Percentiles rank a stretch among this genome's conserved stretches.
Conservation (phyloP, 192 early-diverging fungal genomes). For the Backusella parvicylindrica region DNA sequence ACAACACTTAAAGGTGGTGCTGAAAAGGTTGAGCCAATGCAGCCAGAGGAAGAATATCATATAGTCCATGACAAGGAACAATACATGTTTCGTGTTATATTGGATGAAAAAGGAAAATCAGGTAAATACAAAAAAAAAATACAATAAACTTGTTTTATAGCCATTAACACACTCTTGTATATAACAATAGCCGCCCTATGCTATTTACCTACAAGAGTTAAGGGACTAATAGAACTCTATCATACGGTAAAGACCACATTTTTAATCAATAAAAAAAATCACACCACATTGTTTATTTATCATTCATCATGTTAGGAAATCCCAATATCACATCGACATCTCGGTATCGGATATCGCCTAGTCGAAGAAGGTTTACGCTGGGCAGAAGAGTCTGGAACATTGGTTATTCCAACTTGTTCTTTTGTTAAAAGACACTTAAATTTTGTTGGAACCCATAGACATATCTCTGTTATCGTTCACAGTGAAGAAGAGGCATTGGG, state of each 20-base stretch:
- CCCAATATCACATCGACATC: slow-evolving; percentile 16
- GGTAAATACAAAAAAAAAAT: slow-evolving; percentile 1
- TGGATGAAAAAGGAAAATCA: slow-evolving; percentile 6
- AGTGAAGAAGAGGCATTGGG: background rate
- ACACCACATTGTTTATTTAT: background rate
- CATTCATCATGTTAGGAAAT: slow-evolving; percentile 19
- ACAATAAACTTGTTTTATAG: background rate
- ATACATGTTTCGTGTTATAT: slow-evolving; percentile 11
- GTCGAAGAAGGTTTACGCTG: slow-evolving; percentile 7
- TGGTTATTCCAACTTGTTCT: slow-evolving; percentile 19
- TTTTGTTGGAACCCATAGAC: background rate
- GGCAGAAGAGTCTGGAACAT: slow-evolving; percentile 12
- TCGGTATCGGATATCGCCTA: slow-evolving; percentile 13
- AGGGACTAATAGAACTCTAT: slow-evolving; percentile 3
- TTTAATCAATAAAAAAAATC: background rate
- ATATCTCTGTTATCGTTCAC: background rate
- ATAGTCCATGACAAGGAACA: slow-evolving; percentile 17
- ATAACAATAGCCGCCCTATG: slow-evolving; percentile 14
- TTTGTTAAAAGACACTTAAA: slow-evolving; percentile 19
- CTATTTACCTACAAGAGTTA: slow-evolving; percentile 13
- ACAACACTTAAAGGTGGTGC: background rate
- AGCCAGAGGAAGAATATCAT: background rate
- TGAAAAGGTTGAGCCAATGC: background rate
- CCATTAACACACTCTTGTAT: background rate
- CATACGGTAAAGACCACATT: background rate